A percentile compares a stretch with the other conserved stretches of the same genome.
phyloP scores from a whole-genome alignment of 129 eudicot genomes.

The Tagetes erecta region DNA sequence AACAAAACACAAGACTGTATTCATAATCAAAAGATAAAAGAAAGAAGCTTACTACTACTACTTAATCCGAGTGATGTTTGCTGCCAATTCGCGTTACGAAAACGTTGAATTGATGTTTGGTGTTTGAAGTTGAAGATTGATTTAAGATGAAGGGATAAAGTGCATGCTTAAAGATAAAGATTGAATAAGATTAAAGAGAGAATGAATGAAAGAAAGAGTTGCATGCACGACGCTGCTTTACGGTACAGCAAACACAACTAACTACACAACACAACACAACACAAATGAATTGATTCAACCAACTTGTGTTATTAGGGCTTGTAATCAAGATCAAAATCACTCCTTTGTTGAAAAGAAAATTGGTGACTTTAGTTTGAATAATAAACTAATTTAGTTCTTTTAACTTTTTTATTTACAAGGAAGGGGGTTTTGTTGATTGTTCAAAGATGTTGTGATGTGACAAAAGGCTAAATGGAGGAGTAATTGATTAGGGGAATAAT shows the following conservation, averaged over 20 bases:
- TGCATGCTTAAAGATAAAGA: slow-evolving; percentile 29
- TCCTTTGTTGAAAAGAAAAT: neutral
- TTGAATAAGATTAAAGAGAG: slow-evolving; percentile 9
- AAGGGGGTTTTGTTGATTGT: neutral
- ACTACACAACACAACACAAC: too few species aligned
- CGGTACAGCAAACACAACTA: slow-evolving; percentile 37
- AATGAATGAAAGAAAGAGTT: slow-evolving; percentile 21
- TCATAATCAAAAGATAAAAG: neutral
- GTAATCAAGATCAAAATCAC: neutral
- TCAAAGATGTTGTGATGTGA: too few species aligned
- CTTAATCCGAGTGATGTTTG: slow-evolving; percentile 1
- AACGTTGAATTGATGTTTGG: slow-evolving; percentile 9
- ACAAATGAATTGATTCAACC: neutral
- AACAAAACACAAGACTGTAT: neutral
- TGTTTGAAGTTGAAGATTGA: slow-evolving; percentile 15
- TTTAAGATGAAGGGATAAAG: slow-evolving; percentile 7
- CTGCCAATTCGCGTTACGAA: neutral
- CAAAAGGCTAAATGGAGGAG: too few species aligned
- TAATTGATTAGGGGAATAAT: too few species aligned
- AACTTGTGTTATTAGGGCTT: neutral
- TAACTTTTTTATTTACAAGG: too few species aligned
- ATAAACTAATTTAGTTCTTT: too few species aligned
- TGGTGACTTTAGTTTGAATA: neutral
- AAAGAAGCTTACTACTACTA: neutral
- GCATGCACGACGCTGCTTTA: slow-evolving; percentile 76